Conservation (phyloP, 805 yeast species). For the Osmozyma mogii region DNA sequence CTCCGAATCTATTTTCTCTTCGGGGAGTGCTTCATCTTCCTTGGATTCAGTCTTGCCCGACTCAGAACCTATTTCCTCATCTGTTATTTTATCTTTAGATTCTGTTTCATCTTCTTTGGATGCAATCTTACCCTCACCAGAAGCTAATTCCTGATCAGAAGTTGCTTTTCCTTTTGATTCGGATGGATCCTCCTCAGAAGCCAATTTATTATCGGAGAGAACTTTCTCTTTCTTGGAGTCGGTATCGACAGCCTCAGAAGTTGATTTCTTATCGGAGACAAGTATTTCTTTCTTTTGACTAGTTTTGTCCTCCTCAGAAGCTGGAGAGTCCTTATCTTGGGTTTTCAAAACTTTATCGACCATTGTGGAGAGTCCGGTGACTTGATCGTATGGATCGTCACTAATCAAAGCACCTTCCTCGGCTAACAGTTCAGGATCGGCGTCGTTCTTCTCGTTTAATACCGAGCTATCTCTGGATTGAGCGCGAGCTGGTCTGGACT, state of each 20-base stretch:
- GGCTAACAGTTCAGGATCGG: constrained; percentile 34
- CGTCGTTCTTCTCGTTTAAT: constrained; percentile 24
- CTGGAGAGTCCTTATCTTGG: no score
- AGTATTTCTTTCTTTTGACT: not conserved
- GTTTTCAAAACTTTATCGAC: constrained; percentile 35
- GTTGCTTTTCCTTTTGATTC: not conserved
- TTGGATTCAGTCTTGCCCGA: constrained; percentile 7
- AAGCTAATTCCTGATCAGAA: no score
- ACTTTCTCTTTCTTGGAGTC: constrained; percentile 1
- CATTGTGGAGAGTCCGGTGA: constrained; percentile 43
- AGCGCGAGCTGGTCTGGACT: constrained; percentile 35
- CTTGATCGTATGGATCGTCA: constrained; percentile 42
- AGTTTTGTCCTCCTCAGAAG: constrained; percentile 14
- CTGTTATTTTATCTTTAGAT: not conserved
- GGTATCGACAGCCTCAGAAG: not conserved
- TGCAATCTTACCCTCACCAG: not conserved
- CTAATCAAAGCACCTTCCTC: constrained; percentile 50
- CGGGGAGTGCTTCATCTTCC: constrained; percentile 6
- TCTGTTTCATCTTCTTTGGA: not conserved
- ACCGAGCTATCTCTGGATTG: constrained; percentile 18
- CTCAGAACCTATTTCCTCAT: constrained; percentile 1
- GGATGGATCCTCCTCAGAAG: not conserved
- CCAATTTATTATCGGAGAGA: not conserved
- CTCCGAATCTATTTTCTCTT: not conserved
- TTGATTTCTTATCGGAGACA: constrained; percentile 5